phyloP scores from a whole-genome alignment of 805 yeast genomes.

The Myxozyma neglecta region DNA sequence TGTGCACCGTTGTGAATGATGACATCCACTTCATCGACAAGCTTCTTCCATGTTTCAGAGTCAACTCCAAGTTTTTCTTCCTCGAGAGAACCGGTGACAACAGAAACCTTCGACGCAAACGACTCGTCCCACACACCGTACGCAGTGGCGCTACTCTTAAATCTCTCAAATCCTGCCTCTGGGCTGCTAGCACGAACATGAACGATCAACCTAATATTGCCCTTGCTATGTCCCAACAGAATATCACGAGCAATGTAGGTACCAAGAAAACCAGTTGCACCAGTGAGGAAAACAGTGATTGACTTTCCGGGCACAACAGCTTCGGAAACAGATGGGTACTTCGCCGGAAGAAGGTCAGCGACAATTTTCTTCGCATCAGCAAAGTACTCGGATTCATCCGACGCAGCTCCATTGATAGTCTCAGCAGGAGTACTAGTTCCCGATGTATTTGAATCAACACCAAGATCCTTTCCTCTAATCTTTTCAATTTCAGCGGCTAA shows the following conservation, averaged over 20 bases:
- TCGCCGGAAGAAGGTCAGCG: slow-evolving; percentile 46
- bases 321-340: slow-evolving; percentile 48
- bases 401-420: slow-evolving; percentile 13
- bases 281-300: slow-evolving; percentile 80
- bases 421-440: not conserved
- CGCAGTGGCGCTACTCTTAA: slow-evolving; percentile 70
- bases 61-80: slow-evolving; percentile 68
- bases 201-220: slow-evolving; percentile 65
- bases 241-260: slow-evolving; percentile 81
- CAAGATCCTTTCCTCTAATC: slow-evolving; percentile 51
- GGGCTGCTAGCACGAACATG: slow-evolving; percentile 85
- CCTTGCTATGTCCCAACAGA: slow-evolving; percentile 42
- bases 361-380: slow-evolving; percentile 65
- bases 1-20: slow-evolving; percentile 96
- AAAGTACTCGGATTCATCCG: slow-evolving; percentile 51
- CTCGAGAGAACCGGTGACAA: slow-evolving; percentile 82
- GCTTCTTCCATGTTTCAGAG: slow-evolving; percentile 55
- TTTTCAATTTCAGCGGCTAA: slow-evolving; percentile 74
- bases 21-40: slow-evolving; percentile 67
- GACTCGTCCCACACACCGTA: slow-evolving; percentile 77
- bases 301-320: slow-evolving; percentile 41
- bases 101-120: slow-evolving; percentile 59
- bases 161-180: slow-evolving; percentile 71
- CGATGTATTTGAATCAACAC: not conserved
- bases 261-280: slow-evolving; percentile 95